Evolutionary conservation across 1,284 basidiomycete genomes (phyloP), one percentile per base, ranked within the genome.

Genomic region (Anthracocystis panici-leucophaei): DNA sequence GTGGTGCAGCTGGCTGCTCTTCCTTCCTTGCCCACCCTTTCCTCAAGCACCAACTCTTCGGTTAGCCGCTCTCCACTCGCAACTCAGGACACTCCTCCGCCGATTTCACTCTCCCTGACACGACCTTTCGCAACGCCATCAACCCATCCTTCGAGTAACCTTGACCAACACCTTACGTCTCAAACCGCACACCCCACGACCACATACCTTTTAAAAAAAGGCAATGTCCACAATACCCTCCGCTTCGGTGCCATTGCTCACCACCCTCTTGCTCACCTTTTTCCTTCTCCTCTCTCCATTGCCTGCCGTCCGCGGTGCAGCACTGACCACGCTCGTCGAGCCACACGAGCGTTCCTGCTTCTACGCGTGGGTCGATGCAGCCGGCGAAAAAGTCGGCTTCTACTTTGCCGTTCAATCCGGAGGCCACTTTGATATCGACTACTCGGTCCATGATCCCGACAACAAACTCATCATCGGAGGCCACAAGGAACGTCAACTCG

Each of bases 341-440:
- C 91, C 94, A 0, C 95, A 94, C 83, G 93, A 97, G 83, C 89
- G 92, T 21, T 87, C 93, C 60, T 99, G 97, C 86, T 99, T 95
- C 87, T 97, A 94, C 82, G 93, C 94, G 8, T 94, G 95, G 85
- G 95, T 97, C n/a, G 96, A 98, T 88, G 93, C 94, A 86, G 90
- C 89, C 1, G 92, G 92, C 46, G 93, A 95, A 87, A 95, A 95
- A 88, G 91, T 95, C 70, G 92, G 93, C 56, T 89, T 88, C 82
- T 88, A 89, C 84, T 89, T 88, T 78, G 88, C 88, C 21, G 94
- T 99, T 29, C 97, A 99, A 90, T 93, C 93, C 42, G 96, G 97
- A 59, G 97, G 96, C 52, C 91, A 92, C 8, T 99, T 99, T 86
- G 96, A 99, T 84, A 93, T 99, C 65, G 94, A 97, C 88, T 99